Conservation (phyloP, 2,329 filamentous ascomycete species). For the Hypoxylon sp. region DNA sequence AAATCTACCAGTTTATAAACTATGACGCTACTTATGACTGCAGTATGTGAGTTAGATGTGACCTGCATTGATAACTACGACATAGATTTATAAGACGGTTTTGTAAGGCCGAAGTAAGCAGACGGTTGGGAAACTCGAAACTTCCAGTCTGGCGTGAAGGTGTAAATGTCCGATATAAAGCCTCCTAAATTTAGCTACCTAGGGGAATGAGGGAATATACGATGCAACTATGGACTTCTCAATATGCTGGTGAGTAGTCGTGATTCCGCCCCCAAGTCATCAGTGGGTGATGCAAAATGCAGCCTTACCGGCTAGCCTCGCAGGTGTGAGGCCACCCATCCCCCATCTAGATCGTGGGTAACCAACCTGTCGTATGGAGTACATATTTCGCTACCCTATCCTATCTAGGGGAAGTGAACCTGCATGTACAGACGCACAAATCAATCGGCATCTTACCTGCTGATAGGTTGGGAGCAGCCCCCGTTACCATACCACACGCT, state of each 20-base stretch:
- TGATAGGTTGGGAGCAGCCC: slow-evolving; percentile 30
- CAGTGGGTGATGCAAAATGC: background rate
- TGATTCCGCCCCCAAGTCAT: slow-evolving; percentile 28
- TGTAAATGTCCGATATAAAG: background rate
- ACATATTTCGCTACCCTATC: slow-evolving; percentile 19
- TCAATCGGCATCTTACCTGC: slow-evolving; percentile 4
- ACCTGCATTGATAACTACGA: slow-evolving; percentile 2
- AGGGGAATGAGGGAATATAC: background rate
- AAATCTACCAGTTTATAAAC: slow-evolving; percentile 21
- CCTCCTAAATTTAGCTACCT: background rate
- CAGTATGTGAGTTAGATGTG: background rate
- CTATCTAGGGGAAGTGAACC: slow-evolving; percentile 18
- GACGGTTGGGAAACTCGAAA: background rate
- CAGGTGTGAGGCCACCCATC: slow-evolving; percentile 42
- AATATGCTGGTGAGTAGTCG: slow-evolving; percentile 15
- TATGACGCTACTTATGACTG: background rate
- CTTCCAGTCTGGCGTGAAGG: background rate
- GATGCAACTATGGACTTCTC: slow-evolving; percentile 4
- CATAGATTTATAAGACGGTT: slow-evolving; percentile 21
- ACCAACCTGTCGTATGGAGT: slow-evolving; percentile 19
- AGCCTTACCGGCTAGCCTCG: slow-evolving; percentile 38
- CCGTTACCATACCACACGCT: slow-evolving; percentile 13
- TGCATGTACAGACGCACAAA: slow-evolving; percentile 35
- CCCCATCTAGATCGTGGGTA: slow-evolving; percentile 28
- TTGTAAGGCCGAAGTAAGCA: background rate